Base-by-base conservation (phyloP, 2,329 filamentous ascomycete species). In the Cercospora sesami region DNA sequence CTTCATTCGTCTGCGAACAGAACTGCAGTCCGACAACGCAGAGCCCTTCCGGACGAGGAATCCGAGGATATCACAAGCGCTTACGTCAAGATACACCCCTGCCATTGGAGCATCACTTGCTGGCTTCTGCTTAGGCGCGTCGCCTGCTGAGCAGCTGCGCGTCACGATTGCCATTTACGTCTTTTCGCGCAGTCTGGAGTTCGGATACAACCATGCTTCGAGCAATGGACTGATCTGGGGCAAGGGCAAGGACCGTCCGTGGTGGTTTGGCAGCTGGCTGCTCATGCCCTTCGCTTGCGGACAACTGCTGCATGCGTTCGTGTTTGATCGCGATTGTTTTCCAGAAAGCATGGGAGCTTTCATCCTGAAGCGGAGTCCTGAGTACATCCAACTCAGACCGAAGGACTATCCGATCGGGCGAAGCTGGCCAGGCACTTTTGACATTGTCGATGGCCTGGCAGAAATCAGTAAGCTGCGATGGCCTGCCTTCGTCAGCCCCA, bases 31-130 rank as follows among this genome's bases (percentile, higher is more conserved):
- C n/a, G 69, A 74, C n/a, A 87, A 92, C 66, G 93, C 94, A 1
- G 86, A 87, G 64, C 90, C 92, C 0, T 97, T 98, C 80, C 87
- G 93, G 14, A 83, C 86, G 66, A 90, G 94, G 64, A 97, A 98
- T 75, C 94, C 94, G 0, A 87, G 87, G 18, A 87, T 93, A 12
- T 86, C 91, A 0, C 84, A 84, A 21, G 87, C 91, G 0, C 84
- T 99, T 66, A 97, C 93, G 0, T 96, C 93, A 1, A 86, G 86
- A 9, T 91, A 93, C 77, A 91, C 94, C 0, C 94, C 94, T 0
- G 93, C 94, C 1, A 85, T 97, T n/a, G 95, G 94, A 10, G 94
- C 94, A 5, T 93, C 92, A 74, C 80, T 97, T 59, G 93, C 94
- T 0, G 94, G 94, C 3, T 86, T 96, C 60, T 90, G 92, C 60